A percentile compares a stretch with the other conserved stretches of the same genome.
Conservation (phyloP, 2,329 filamentous ascomycete genomes). For the Pseudogymnoascus sp. region DNA sequence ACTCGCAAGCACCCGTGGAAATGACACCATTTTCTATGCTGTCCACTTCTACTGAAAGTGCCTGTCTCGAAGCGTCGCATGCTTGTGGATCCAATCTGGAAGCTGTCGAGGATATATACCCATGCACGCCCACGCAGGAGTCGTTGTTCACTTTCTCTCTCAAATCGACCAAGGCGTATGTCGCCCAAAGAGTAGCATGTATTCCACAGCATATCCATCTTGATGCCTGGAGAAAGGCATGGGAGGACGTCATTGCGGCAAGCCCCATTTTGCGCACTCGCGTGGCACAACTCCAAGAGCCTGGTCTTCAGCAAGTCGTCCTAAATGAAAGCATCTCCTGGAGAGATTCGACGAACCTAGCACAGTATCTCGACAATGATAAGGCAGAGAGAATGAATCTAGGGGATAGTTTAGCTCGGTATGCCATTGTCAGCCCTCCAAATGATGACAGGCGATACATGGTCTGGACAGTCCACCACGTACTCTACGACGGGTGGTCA, state of each 20-base stretch:
- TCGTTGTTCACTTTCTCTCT: slow-evolving; percentile 32
- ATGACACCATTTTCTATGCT: slow-evolving; percentile 24
- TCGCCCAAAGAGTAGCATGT: slow-evolving; percentile 27
- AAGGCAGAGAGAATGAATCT: slow-evolving; percentile 23
- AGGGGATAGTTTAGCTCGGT: slow-evolving; percentile 20
- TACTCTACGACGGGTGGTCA: slow-evolving; percentile 51
- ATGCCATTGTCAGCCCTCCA: slow-evolving; percentile 18
- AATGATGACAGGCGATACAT: slow-evolving; percentile 32
- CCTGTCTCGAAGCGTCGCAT: slow-evolving; percentile 20
- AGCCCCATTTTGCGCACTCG: slow-evolving; percentile 31
- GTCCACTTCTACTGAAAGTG: slow-evolving; percentile 16
- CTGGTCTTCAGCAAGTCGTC: slow-evolving; percentile 22
- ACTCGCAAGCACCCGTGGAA: slow-evolving; percentile 23
- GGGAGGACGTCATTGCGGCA: slow-evolving; percentile 24
- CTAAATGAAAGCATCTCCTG: slow-evolving; percentile 19
- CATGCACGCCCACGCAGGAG: slow-evolving; percentile 34
- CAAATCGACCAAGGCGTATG: slow-evolving; percentile 29
- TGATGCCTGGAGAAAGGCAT: slow-evolving; percentile 25
- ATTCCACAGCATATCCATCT: slow-evolving; percentile 21
- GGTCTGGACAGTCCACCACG: slow-evolving; percentile 50
- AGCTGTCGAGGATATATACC: slow-evolving; percentile 34
- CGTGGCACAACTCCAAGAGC: slow-evolving; percentile 27
- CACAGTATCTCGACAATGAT: slow-evolving; percentile 21
- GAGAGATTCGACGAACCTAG: slow-evolving; percentile 18
- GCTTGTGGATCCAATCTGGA: slow-evolving; percentile 19